A percentile compares a stretch with the other conserved stretches of the same genome.
Conservation (phyloP, 2,329 filamentous ascomycete species). For the Sporothrix euskadiensis region DNA sequence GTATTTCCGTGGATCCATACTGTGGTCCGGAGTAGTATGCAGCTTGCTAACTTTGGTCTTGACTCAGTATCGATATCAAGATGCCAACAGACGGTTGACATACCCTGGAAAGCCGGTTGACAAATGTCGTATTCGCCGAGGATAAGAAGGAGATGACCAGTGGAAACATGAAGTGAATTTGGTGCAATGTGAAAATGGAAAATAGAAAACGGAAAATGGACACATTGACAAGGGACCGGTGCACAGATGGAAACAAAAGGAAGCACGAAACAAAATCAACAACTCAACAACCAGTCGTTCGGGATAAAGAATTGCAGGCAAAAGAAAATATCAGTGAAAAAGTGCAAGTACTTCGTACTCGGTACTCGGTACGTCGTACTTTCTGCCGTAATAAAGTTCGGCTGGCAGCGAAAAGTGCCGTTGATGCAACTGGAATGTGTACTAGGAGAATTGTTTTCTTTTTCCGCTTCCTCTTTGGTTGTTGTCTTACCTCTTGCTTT, state of each 20-base stretch:
- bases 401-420: neutral
- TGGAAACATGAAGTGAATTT: neutral
- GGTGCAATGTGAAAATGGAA: neutral
- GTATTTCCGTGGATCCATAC: neutral
- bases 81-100: neutral
- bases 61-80: conserved; percentile 1
- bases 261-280: neutral
- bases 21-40: neutral
- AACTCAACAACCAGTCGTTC: neutral
- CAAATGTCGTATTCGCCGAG: conserved; percentile 18
- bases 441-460: neutral
- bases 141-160: neutral
- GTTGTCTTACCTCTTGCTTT: neutral
- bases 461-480: neutral
- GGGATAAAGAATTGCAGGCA: neutral
- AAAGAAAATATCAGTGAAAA: neutral
- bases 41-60: neutral
- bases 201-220: neutral
- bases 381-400: neutral
- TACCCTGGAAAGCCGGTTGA: neutral
- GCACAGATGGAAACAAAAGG: neutral
- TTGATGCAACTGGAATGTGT: neutral
- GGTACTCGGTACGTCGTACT: too few species aligned
- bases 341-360: neutral
- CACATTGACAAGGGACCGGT: neutral